These are phyloP conservation scores for Kwoniella mangroviensis DNA, from an alignment of 768 basidiomycete species.

Conservation along the genomic window DNA sequence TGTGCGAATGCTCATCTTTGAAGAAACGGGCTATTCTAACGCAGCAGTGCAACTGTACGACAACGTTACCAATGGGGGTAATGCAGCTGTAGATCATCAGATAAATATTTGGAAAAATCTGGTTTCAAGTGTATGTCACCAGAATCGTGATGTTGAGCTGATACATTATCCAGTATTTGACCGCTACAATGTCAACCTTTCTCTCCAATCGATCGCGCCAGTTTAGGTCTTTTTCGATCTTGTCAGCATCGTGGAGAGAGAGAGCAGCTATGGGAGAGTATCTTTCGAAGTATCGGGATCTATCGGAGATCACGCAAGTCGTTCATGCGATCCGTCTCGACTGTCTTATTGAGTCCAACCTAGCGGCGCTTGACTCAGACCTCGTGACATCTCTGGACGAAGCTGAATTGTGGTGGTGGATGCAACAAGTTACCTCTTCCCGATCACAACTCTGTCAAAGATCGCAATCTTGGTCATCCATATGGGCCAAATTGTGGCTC, in stretches of 20 bases:
- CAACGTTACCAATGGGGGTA: neutral
- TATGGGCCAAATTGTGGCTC: slow-evolving; percentile 32
- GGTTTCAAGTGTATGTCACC: slow-evolving; percentile 11
- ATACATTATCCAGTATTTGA: slow-evolving; percentile 8
- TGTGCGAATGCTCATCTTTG: neutral
- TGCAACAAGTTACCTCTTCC: slow-evolving; percentile 22
- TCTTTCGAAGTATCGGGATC: slow-evolving; percentile 3
- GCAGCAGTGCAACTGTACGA: neutral
- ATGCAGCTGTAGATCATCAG: slow-evolving; percentile 1
- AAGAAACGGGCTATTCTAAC: neutral
- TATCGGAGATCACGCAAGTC: neutral
- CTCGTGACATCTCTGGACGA: slow-evolving; percentile 33
- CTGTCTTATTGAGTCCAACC: slow-evolving; percentile 39
- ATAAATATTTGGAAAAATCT: slow-evolving; percentile 29
- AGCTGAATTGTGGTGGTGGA: slow-evolving; percentile 43
- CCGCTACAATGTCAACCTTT: slow-evolving; percentile 14
- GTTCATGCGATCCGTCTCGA: slow-evolving; percentile 36
- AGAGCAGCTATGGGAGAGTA: slow-evolving; percentile 24
- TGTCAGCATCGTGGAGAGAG: slow-evolving; percentile 40
- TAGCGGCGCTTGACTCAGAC: slow-evolving; percentile 31
- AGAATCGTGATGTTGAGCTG: neutral
- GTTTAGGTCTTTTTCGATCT: slow-evolving; percentile 22
- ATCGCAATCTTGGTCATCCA: slow-evolving; percentile 4
- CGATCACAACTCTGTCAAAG: neutral
- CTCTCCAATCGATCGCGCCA: slow-evolving; percentile 40